Evolutionary conservation across 768 basidiomycete genomes (phyloP).

Genomic region (Leccinum ochraceum): DNA sequence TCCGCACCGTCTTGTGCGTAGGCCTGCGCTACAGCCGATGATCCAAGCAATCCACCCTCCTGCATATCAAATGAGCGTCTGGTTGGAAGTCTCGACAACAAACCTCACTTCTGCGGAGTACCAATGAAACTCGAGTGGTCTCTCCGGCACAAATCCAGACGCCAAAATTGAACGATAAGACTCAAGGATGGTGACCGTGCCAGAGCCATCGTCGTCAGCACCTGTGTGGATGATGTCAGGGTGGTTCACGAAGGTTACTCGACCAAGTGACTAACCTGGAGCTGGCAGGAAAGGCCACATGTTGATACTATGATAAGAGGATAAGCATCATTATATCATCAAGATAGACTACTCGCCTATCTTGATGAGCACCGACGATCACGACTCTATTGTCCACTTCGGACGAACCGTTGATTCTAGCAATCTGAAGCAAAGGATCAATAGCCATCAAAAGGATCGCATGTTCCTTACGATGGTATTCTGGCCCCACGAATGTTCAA

Average conservation of each 20-base stretch:
- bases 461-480: conserved; percentile 60
- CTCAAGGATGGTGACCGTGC: conserved; percentile 47
- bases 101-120: conserved; percentile 43
- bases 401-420: conserved; percentile 73
- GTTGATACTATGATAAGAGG: conserved; percentile 51
- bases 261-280: conserved; percentile 50
- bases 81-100: neutral
- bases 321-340: conserved; percentile 5
- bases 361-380: conserved; percentile 80
- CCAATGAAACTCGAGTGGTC: conserved; percentile 52
- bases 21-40: conserved; percentile 81
- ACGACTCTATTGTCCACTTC: conserved; percentile 59
- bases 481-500: conserved; percentile 83
- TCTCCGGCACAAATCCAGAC: conserved; percentile 41
- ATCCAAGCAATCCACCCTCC: conserved; percentile 87
- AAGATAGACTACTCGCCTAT: conserved; percentile 50
- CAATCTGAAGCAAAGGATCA: conserved; percentile 49
- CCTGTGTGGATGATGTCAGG: conserved; percentile 23
- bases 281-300: conserved; percentile 76
- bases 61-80: conserved; percentile 10
- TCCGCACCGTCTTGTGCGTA: conserved; percentile 47
- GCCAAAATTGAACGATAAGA: conserved; percentile 43
- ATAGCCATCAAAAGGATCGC: neutral
- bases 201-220: conserved; percentile 48
- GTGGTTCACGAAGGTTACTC: neutral